Conservation (phyloP, 208 protist genomes). For the Crithidia bombi region DNA sequence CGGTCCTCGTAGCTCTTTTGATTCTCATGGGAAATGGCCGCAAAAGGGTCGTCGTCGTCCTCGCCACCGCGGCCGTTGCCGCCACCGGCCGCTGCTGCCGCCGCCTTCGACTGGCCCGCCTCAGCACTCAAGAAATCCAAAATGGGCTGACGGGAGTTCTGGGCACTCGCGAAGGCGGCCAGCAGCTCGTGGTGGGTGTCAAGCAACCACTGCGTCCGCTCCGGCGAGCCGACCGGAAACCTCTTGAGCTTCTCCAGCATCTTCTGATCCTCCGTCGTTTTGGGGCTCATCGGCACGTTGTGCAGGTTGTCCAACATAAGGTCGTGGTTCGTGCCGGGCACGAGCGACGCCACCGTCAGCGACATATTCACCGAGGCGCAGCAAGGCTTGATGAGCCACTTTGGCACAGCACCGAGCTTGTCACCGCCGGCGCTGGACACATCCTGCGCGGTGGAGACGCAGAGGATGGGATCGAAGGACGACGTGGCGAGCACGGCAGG, state of each 20-base stretch:
- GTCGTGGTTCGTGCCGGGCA: slow-evolving; percentile 37
- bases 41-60: slow-evolving; percentile 71
- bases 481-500: slow-evolving; percentile 89
- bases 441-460: slow-evolving; percentile 71
- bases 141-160: slow-evolving; percentile 63
- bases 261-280: slow-evolving; percentile 33
- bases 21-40: slow-evolving; percentile 57
- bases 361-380: slow-evolving; percentile 68
- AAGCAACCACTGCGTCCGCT: slow-evolving; percentile 70
- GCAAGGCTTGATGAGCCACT: slow-evolving; percentile 68
- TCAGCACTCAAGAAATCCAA: slow-evolving; percentile 53
- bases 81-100: slow-evolving; percentile 8
- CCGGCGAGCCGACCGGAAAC: slow-evolving; percentile 40
- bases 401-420: slow-evolving; percentile 38
- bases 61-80: slow-evolving; percentile 23
- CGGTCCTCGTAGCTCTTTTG: slow-evolving; percentile 71
- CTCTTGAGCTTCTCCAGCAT: slow-evolving; percentile 31
- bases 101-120: slow-evolving; percentile 1
- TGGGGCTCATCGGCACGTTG: slow-evolving; percentile 37
- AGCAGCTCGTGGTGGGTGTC: slow-evolving; percentile 53
- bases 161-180: slow-evolving; percentile 62
- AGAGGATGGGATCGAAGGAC: slow-evolving; percentile 85
- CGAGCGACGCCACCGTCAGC: slow-evolving; percentile 56
- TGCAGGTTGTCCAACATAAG: slow-evolving; percentile 29
- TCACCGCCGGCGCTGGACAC: slow-evolving; percentile 24